Conservation (phyloP, 495 filamentous ascomycete species). For the Geoglossum glabrum region DNA sequence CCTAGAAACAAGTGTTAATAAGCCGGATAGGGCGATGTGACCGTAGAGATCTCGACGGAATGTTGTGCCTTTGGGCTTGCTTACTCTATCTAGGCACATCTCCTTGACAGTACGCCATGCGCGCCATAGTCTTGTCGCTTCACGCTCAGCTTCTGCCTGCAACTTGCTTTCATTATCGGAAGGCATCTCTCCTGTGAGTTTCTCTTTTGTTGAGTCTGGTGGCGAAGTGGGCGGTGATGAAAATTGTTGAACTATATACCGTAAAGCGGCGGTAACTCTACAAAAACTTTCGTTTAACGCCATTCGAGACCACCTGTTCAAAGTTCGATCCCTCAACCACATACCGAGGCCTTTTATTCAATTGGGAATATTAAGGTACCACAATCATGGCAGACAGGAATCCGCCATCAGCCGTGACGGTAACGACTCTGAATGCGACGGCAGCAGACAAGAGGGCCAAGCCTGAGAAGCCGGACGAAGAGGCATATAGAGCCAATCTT, state of each 20-base stretch:
- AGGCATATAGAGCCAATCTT: constrained; percentile 46
- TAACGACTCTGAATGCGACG: not conserved
- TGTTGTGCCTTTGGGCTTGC: constrained; percentile 7
- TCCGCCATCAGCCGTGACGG: constrained; percentile 11
- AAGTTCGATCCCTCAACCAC: not conserved
- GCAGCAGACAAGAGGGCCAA: not conserved
- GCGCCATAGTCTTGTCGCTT: constrained; percentile 61
- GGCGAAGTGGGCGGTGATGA: not conserved
- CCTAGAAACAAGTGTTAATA: constrained; percentile 26
- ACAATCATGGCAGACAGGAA: constrained; percentile 16
- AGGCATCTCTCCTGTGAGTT: not conserved
- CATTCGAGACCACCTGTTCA: not conserved
- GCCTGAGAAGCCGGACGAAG: constrained; percentile 44
- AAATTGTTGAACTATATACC: not conserved
- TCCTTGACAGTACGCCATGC: constrained; percentile 74
- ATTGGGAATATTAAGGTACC: not conserved
- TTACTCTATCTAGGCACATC: constrained; percentile 66
- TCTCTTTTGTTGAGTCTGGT: not conserved
- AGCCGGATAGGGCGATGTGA: constrained; percentile 8
- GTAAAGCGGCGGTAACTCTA: not conserved
- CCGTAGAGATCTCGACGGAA: not conserved
- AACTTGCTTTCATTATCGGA: not conserved
- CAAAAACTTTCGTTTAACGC: not conserved
- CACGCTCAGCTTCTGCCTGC: constrained; percentile 38
- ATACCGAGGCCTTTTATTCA: not conserved